Evolutionary conservation across 306 rosid genomes (phyloP).

Genomic region (Psophocarpus tetragonolobus): DNA sequence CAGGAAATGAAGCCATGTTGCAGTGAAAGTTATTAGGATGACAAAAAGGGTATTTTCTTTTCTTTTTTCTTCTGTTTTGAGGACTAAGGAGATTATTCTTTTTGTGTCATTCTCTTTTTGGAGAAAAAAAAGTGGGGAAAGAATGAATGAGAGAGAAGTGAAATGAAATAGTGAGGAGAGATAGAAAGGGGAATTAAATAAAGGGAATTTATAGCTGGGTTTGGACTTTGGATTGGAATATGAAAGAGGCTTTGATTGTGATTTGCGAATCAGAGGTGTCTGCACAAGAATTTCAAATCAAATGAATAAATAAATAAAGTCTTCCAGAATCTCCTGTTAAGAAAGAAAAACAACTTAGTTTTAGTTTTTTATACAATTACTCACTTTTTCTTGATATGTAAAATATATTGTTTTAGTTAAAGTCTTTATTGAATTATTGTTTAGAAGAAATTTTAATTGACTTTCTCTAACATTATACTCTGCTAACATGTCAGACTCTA

Average conservation of each 20-base stretch:
- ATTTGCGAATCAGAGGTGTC: background rate
- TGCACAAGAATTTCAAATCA: background rate
- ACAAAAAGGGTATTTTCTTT: background rate
- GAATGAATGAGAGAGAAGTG: background rate
- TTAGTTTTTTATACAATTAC: too few species aligned
- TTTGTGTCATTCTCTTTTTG: background rate
- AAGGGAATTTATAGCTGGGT: background rate
- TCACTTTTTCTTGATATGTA: too few species aligned
- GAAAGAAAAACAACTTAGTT: background rate
- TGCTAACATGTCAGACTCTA: too few species aligned
- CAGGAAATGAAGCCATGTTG: constrained; percentile 53
- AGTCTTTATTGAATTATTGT: too few species aligned
- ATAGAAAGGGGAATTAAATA: background rate
- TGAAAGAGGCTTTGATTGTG: background rate
- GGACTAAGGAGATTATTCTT: background rate
- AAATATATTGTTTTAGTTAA: too few species aligned
- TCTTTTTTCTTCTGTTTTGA: background rate
- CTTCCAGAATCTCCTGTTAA: background rate
- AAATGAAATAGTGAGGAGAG: constrained; percentile 15
- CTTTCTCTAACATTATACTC: too few species aligned
- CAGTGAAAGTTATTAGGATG: background rate
- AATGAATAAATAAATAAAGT: background rate
- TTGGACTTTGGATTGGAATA: constrained; percentile 5
- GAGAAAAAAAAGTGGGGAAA: background rate
- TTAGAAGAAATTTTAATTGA: too few species aligned